Conservation (phyloP, 2,329 filamentous ascomycete genomes). For the Cercospora sp. region DNA sequence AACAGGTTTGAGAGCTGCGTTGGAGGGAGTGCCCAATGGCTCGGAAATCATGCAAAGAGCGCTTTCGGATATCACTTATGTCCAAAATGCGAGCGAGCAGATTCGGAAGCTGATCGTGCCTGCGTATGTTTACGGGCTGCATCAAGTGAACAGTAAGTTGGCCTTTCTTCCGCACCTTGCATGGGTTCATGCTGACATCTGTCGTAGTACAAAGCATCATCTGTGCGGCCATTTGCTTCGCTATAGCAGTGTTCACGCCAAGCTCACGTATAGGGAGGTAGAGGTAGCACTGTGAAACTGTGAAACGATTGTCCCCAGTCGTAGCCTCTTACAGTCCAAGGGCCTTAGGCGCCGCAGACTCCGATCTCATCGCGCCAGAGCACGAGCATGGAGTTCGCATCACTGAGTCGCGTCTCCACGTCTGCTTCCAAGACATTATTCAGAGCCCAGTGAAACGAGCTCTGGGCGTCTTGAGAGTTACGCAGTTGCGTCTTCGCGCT, state of each 20-base stretch:
- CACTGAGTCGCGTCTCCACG: not conserved
- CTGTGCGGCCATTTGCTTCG: conserved; percentile 13
- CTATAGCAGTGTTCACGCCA: not conserved
- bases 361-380: not conserved
- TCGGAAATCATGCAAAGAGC: conserved; percentile 45
- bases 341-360: not conserved
- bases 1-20: conserved; percentile 34
- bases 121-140: conserved; percentile 31
- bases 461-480: not conserved
- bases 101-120: conserved; percentile 30
- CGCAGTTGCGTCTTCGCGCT: not conserved
- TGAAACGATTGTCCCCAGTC: not conserved
- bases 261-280: not conserved
- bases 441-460: not conserved
- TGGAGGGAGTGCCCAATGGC: conserved; percentile 37
- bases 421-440: not conserved
- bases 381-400: not conserved
- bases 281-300: not conserved
- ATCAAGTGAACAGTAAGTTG: conserved; percentile 32
- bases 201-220: conserved; percentile 17
- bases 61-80: conserved; percentile 44
- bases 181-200: not conserved
- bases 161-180: too few relatives aligned
- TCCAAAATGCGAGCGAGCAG: conserved; percentile 31
- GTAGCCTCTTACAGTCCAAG: not conserved